Evolutionary conservation across 352 stramenopile species (phyloP), one percentile per base, ranked within the genome.

Genomic region (Phytophthora syringae): DNA sequence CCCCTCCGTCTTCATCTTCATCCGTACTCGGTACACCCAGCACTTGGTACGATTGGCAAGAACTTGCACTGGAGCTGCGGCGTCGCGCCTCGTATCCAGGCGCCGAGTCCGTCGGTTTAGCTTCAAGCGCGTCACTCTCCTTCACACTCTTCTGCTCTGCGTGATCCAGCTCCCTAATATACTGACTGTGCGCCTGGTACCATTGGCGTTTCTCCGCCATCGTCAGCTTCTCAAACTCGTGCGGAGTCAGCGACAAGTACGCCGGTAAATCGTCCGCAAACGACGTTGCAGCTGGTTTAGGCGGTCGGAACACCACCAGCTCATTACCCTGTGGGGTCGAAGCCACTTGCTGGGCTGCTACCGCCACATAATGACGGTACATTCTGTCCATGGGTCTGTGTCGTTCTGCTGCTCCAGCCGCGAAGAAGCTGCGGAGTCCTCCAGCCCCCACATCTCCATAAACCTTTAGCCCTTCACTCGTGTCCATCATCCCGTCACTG

Each of bases 311-410:
- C 16, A 84, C 43, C 21, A 84, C 76, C 34, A 84, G 37, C 52
- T 84, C 73, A 18, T 79, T 74, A 3, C 76, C 75, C 25, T 61
- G 50, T 48, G 30, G 34, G 18, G 16, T 63, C 51, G 68, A 70
- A 12, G 61, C 62, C 49, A 70, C 66, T 15, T 64, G 66, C 18
- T 79, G 60, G 32, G 58, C 44, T 52, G 66, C 76, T 6, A 80
- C 64, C 3, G 77, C 58, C 12, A 84, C 79, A 66, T 89, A 92
- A 48, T 92, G 83, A n/a, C 77, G 77, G 39, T 89, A 92, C 52
- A 92, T 83, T 32, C 63, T 68, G 39, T 90, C 83, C 72, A 92
- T 79, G 1, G 83, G 70, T 39, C 66, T 60, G 42, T 81, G 76
- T 2, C 57, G 63, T 22, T 53, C 61, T 18, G 39, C 48, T n/a